phyloP scores from a whole-genome alignment of 2,329 filamentous ascomycete genomes.

The Venturiaceae sp. region DNA sequence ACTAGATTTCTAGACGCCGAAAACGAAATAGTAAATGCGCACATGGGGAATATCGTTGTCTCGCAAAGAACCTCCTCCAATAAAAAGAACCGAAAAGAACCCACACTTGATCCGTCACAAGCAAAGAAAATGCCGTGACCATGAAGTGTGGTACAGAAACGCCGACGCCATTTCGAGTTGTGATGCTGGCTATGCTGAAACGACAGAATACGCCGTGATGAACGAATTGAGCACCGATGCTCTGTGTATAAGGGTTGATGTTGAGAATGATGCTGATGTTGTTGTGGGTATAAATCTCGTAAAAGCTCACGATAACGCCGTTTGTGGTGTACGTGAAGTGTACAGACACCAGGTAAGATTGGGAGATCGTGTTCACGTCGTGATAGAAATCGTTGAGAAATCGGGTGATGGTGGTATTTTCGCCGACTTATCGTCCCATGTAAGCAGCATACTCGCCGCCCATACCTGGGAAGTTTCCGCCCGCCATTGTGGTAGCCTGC shows the following conservation, averaged over 20 bases:
- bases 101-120: neutral
- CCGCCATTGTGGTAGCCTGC: slow-evolving; percentile 4
- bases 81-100: neutral
- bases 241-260: neutral
- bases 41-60: slow-evolving; percentile 3
- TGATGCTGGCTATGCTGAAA: neutral
- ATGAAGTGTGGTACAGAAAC: neutral
- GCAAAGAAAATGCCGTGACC: neutral
- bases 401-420: neutral
- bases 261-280: neutral
- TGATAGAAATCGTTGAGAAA: neutral
- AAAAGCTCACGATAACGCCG: neutral
- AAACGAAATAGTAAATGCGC: neutral
- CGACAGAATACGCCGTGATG: neutral
- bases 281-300: neutral
- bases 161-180: neutral
- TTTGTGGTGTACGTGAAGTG: neutral
- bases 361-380: neutral
- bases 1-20: neutral
- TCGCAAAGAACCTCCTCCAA: neutral
- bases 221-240: neutral
- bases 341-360: neutral
- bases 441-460: slow-evolving; percentile 7
- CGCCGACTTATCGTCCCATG: slow-evolving; percentile 4
- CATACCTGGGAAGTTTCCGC: slow-evolving; percentile 7